A percentile compares a stretch with the other conserved stretches of the same genome.
These are phyloP conservation scores for Flammula alnicola DNA, from an alignment of 1,284 basidiomycete genomes.

Conservation along the genomic window DNA sequence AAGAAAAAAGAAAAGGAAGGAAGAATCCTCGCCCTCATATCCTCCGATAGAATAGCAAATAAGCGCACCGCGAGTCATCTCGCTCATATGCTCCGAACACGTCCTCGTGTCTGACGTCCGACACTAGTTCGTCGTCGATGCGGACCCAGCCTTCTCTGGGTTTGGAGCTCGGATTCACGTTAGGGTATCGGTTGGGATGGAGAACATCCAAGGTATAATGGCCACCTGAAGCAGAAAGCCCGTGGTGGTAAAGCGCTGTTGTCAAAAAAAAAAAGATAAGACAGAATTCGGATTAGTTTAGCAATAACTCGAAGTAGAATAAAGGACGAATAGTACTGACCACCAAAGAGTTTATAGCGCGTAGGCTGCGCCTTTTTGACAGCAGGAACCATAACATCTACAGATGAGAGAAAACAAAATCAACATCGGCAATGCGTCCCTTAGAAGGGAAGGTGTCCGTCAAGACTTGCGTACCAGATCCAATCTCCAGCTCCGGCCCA, in stretches of 20 bases:
- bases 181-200: slow-evolving; percentile 71
- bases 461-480: slow-evolving; percentile 59
- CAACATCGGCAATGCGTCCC: slow-evolving; percentile 4
- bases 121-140: slow-evolving; percentile 92
- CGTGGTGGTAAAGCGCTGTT: slow-evolving; percentile 94
- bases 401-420: slow-evolving; percentile 1
- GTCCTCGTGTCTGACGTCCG: slow-evolving; percentile 76
- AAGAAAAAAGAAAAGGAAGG: too few relatives aligned
- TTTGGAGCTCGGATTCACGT: slow-evolving; percentile 25
- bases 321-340: slow-evolving; percentile 46
- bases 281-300: too few relatives aligned
- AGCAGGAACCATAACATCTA: slow-evolving; percentile 70
- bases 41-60: slow-evolving; percentile 86
- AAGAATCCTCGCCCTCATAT: slow-evolving; percentile 33
- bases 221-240: slow-evolving; percentile 87
- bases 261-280: slow-evolving; percentile 3
- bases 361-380: slow-evolving; percentile 52
- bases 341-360: slow-evolving; percentile 87
- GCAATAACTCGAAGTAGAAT: slow-evolving; percentile 1
- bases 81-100: slow-evolving; percentile 65
- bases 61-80: slow-evolving; percentile 77
- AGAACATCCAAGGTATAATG: slow-evolving; percentile 96
- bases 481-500: slow-evolving; percentile 78
- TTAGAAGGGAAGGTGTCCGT: not conserved
- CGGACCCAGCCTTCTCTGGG: slow-evolving; percentile 81